Base-by-base conservation (phyloP, 2,329 filamentous ascomycete genomes). In the Helminthosporium solani region DNA sequence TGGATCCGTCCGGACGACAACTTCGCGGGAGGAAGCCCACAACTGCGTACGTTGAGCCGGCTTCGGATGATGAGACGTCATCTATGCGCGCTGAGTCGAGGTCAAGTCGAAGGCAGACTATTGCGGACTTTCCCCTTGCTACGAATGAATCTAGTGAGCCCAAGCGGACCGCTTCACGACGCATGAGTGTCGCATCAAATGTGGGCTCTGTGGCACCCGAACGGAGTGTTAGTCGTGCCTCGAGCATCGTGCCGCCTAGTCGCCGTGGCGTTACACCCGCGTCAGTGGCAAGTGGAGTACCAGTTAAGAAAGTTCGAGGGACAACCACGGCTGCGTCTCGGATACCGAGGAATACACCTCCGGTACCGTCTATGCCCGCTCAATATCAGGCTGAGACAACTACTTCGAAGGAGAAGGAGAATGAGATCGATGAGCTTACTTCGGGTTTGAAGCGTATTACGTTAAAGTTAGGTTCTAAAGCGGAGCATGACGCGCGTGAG, bases 1-100 rank as follows among this genome's bases (percentile, higher is more conserved):
- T 81, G 11, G 75, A 72, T 33, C 79, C 77, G 0, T 64, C 63
- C 5, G 66, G 68, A n/a, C 79, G 86, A 47, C 84, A 89, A 51
- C 74, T 94, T 42, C 82, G 90, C 25, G 84, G 86, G 46, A 82
- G 89, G 50, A 90, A 86, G 63, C 62, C 73, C 9, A 60, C 64
- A 2, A 47, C 80, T 3, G 72, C 76, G n/a, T 75, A 78, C 8
- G 73, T 76, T n/a, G 75, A 78, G 2, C 77, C 79, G 11, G 78
- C 79, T 23, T 68, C 68, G 0, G 68, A 67, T 15, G 66, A 68
- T 7, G 66, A 69, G 3, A 67, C 63, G 19, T 43, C 47, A 2
- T 50, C 59, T 11, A 35, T 54, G 3, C 59, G 52, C 9, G 43
- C 60, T 7, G 57, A 57, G 9, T 66, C 67, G 8, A 54, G 55